Base-by-base conservation (phyloP, 2,329 filamentous ascomycete species). In the Blastomyces gilchristii region DNA sequence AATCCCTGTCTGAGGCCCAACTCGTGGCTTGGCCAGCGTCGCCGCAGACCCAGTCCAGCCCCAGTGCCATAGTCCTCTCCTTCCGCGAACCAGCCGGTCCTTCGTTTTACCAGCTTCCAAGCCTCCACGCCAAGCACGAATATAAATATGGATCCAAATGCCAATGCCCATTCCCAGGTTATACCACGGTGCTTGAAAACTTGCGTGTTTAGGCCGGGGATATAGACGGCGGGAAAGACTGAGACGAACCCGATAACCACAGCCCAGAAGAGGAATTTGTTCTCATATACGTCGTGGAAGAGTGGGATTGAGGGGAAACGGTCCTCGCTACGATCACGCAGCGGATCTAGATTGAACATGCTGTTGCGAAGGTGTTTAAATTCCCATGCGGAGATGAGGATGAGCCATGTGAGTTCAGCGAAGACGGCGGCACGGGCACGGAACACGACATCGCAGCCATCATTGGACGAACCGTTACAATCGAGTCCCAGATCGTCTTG, bases 111-210 rank as follows among this genome's bases (percentile, higher is more conserved):
- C 72, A 77, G 83, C 72, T 87, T 86, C 83, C 83, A 87, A 9
- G 71, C 66, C 73, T 87, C 85, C 2, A 84, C 77, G 41, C 84
- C 84, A 0, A 74, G 69, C 67, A 87, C 84, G 77, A 86, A 87
- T 31, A 86, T 68, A 0, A 77, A 70, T 0, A 81, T 76, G 4
- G 75, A 78, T 57, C 84, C 71, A 64, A 86, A 82, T 3, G 85
- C 82, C 50, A 87, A 80, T 5, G 71, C 82, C 85, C 84, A 87
- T 71, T 86, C 84, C 84, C 84, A 87, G 39, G 74, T 77, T 63
- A 87, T 86, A 8, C 79, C 82, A 39, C 76, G 77, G 70, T 87
- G 84, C 72, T 84, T 83, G 76, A 86, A 86, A 8, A 86, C 83
- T 0, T 76, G 73, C 9, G 75, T 79, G 73, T 83, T 86, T 65